These are phyloP conservation scores for Aquilaria agallochum DNA, from an alignment of 441 rosid species.

Conservation along the genomic window DNA sequence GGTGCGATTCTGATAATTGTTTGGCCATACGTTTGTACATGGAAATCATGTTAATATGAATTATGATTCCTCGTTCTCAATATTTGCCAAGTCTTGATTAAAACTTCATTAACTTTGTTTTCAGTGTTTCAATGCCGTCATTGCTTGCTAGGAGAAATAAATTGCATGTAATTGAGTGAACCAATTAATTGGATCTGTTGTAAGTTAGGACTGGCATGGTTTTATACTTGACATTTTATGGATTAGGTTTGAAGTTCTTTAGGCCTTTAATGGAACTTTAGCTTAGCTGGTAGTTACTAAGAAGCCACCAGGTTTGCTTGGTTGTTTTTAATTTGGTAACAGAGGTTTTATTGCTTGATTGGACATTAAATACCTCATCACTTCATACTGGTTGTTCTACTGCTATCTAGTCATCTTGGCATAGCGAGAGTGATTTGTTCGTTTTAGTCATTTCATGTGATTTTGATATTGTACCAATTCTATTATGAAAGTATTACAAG, in stretches of 20 bases:
- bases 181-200: not conserved
- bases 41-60: not conserved
- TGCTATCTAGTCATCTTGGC: too few relatives aligned
- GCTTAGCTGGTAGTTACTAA: too few relatives aligned
- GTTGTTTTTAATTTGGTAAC: too few relatives aligned
- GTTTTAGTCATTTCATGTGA: not conserved
- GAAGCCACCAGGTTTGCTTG: too few relatives aligned
- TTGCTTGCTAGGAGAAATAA: not conserved
- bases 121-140: not conserved
- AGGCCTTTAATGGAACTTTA: too few relatives aligned
- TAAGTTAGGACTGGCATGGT: not conserved
- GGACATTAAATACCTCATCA: too few relatives aligned
- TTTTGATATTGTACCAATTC: not conserved
- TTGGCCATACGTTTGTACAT: conserved; percentile 4
- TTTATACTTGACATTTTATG: too few relatives aligned
- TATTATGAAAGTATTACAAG: not conserved
- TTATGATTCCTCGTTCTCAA: not conserved
- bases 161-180: not conserved
- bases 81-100: not conserved
- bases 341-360: too few relatives aligned
- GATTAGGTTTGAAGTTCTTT: too few relatives aligned
- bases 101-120: not conserved
- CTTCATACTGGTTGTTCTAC: too few relatives aligned
- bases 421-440: not conserved
- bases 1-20: conserved; percentile 34